Evolutionary conservation across 208 protist species (phyloP).

Genomic region (Naegleria fowleri): DNA sequence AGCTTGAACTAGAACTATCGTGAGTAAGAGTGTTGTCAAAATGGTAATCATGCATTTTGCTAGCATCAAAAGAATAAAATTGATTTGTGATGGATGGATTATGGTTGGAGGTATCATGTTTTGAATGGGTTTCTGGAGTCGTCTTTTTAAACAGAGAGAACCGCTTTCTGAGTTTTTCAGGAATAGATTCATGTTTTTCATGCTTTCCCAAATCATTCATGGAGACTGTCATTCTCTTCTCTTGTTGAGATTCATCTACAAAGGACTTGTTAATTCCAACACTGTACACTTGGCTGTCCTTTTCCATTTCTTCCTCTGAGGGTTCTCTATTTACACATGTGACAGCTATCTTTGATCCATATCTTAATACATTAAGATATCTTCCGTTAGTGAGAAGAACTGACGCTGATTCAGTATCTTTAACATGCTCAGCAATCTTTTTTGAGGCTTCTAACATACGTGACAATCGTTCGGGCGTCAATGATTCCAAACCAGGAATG

Average conservation of each 20-base stretch:
- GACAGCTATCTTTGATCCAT: not conserved
- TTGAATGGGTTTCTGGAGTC: not conserved
- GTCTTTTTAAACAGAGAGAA: not conserved
- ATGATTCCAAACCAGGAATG: not conserved
- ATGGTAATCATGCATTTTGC: not conserved
- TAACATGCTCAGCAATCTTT: not conserved
- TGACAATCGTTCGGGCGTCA: not conserved
- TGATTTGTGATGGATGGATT: not conserved
- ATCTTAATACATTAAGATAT: not conserved
- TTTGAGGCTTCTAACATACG: not conserved
- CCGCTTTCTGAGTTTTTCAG: not conserved
- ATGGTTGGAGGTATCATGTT: not conserved
- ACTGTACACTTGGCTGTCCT: not conserved
- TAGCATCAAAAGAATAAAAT: not conserved
- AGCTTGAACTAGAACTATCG: not conserved
- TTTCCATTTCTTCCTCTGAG: not conserved
- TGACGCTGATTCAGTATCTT: not conserved
- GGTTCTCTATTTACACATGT: not conserved
- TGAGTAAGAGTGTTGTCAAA: not conserved
- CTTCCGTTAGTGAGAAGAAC: not conserved
- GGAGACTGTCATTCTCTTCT: not conserved
- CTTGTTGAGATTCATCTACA: not conserved
- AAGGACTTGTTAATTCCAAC: not conserved
- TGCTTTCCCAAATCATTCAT: not conserved
- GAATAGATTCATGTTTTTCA: not conserved